Percentiles rank a stretch among this genome's conserved stretches.
Evolutionary conservation across 2,329 filamentous ascomycete species (phyloP).

Genomic region (Trichoderma breve): DNA sequence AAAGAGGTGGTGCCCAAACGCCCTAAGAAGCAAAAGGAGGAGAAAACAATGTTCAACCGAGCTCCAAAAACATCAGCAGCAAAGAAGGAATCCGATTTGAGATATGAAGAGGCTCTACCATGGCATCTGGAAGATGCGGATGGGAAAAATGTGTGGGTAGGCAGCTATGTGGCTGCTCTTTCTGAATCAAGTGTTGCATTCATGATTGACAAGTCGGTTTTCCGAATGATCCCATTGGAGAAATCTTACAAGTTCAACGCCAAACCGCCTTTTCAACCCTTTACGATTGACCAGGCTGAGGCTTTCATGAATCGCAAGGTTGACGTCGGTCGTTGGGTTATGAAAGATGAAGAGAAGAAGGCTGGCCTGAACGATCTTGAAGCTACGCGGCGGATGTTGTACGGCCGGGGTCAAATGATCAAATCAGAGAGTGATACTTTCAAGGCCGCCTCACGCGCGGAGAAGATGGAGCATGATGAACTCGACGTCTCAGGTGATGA

Average conservation of each 20-base stretch:
- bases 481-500: conserved; percentile 66
- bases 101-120: conserved; percentile 92
- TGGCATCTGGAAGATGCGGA: conserved; percentile 98
- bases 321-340: conserved; percentile 76
- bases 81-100: conserved; percentile 68
- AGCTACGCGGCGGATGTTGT: conserved; percentile 52
- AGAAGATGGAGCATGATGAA: conserved; percentile 69
- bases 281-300: conserved; percentile 83
- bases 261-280: conserved; percentile 74
- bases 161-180: conserved; percentile 83
- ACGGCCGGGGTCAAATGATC: conserved; percentile 55
- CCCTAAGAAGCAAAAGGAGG: conserved; percentile 67
- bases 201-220: conserved; percentile 65
- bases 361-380: conserved; percentile 57
- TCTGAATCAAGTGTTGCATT: conserved; percentile 83
- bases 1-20: conserved; percentile 54
- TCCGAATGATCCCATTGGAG: conserved; percentile 86
- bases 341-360: conserved; percentile 63
- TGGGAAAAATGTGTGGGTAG: conserved; percentile 91
- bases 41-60: conserved; percentile 84
- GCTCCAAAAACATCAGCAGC: conserved; percentile 76
- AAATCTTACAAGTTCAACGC: conserved; percentile 90
- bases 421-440: conserved; percentile 69
- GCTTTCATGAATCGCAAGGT: conserved; percentile 76
- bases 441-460: conserved; percentile 57